Evolutionary conservation across 2,329 filamentous ascomycete genomes (phyloP).

Genomic region (Colletotrichum higginsianum): DNA sequence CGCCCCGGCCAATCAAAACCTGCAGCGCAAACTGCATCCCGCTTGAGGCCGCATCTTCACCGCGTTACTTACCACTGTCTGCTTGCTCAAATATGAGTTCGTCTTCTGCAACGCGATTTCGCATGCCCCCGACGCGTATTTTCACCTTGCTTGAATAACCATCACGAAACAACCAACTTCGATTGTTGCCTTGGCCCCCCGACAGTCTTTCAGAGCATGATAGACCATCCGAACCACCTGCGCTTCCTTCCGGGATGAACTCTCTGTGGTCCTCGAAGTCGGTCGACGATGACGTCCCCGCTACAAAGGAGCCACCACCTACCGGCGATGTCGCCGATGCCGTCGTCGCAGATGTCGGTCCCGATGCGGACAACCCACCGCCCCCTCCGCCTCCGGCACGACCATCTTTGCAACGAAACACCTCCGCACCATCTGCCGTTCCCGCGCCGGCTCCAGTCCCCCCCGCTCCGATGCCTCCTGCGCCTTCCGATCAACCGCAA

Average conservation of each 20-base stretch:
- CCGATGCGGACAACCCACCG: constrained; percentile 55
- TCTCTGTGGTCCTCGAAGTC: constrained; percentile 59
- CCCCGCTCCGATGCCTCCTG: constrained; percentile 43
- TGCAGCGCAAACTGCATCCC: constrained; percentile 40
- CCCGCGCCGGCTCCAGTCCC: constrained; percentile 42
- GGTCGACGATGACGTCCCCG: constrained; percentile 50
- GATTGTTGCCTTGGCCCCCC: not conserved
- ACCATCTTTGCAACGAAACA: constrained; percentile 47
- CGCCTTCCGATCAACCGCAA: constrained; percentile 53
- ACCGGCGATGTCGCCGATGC: constrained; percentile 60
- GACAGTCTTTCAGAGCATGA: constrained; percentile 28
- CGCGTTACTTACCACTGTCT: constrained; percentile 24
- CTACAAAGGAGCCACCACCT: constrained; percentile 41
- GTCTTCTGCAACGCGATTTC: constrained; percentile 9
- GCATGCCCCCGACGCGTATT: constrained; percentile 17
- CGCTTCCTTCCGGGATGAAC: constrained; percentile 57
- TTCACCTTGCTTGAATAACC: not conserved
- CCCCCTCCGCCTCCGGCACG: constrained; percentile 53
- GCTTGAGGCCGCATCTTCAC: constrained; percentile 33
- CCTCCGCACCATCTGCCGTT: constrained; percentile 45
- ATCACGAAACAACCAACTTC: not conserved
- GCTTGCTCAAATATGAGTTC: constrained; percentile 23
- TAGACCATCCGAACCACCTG: constrained; percentile 15
- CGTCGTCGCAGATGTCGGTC: constrained; percentile 55
- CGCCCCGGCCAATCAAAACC: constrained; percentile 34